phyloP scores from a whole-genome alignment of 352 stramenopile species.

The Phytophthora syringae region DNA sequence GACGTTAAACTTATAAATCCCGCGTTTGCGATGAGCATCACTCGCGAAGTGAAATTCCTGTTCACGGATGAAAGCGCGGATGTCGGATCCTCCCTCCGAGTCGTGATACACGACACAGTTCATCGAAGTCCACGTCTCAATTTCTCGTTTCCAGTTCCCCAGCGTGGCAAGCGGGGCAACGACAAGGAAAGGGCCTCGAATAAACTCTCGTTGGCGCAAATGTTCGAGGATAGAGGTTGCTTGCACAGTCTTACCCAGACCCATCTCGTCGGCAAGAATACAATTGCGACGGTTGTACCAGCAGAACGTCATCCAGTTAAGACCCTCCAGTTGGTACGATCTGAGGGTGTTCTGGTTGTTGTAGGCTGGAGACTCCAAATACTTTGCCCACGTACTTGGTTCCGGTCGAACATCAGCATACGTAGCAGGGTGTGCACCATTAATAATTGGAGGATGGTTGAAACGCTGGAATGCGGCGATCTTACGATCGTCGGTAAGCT shows the following conservation, averaged over 20 bases:
- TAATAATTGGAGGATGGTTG: constrained; percentile 87
- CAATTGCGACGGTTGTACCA: constrained; percentile 97
- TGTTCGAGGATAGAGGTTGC: constrained; percentile 95
- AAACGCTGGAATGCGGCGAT: constrained; percentile 88
- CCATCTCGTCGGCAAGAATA: constrained; percentile 91
- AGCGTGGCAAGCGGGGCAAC: constrained; percentile 98
- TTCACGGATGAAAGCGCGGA: constrained; percentile 93
- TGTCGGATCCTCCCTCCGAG: constrained; percentile 91
- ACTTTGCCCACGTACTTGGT: constrained; percentile 87
- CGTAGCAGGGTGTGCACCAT: constrained; percentile 82
- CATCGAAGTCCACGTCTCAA: constrained; percentile 98
- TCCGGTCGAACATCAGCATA: constrained; percentile 85
- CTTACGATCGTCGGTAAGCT: constrained; percentile 90
- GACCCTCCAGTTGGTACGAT: constrained; percentile 98
- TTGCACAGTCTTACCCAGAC: constrained; percentile 93
- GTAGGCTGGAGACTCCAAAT: constrained; percentile 88
- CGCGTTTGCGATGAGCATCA: constrained; percentile 72
- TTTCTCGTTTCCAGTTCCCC: constrained; percentile 99
- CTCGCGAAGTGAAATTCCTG: constrained; percentile 97
- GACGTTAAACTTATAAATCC: constrained; percentile 96
- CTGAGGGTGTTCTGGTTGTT: constrained; percentile 95
- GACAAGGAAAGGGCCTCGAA: constrained; percentile 97
- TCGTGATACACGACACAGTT: constrained; percentile 99
- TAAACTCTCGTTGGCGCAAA: constrained; percentile 92
- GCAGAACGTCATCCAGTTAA: constrained; percentile 98